Conservation (phyloP, 2,329 filamentous ascomycete species). For the Trichophyton verrucosum region DNA sequence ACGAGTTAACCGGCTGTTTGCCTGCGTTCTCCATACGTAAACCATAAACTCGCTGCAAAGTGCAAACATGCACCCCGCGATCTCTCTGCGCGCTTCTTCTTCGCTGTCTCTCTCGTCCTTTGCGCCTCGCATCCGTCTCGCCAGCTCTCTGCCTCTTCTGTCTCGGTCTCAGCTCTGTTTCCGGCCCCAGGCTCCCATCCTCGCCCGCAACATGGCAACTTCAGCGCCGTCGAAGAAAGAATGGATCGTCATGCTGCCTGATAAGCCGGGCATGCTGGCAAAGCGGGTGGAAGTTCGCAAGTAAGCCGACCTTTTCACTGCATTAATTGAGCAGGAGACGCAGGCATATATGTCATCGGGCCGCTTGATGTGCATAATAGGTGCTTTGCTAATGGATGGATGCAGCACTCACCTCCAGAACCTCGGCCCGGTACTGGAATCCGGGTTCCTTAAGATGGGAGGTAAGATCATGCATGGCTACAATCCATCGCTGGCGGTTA, state of each 20-base stretch:
- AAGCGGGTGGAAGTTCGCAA: constrained; percentile 45
- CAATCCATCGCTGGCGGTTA: neutral
- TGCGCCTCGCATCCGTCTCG: neutral
- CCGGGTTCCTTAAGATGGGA: constrained; percentile 51
- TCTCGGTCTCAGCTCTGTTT: neutral
- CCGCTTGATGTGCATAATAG: too few species aligned
- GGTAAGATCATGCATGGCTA: constrained; percentile 31
- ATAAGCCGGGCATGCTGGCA: constrained; percentile 47
- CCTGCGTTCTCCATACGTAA: neutral
- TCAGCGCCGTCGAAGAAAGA: constrained; percentile 28
- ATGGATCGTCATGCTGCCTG: constrained; percentile 58
- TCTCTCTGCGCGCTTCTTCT: neutral
- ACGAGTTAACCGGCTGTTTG: too few species aligned
- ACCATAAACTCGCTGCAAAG: neutral
- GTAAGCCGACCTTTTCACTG: constrained; percentile 16
- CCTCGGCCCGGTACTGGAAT: constrained; percentile 41
- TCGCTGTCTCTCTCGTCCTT: neutral
- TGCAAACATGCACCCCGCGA: constrained; percentile 5
- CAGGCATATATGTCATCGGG: too few species aligned
- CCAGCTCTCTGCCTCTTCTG: neutral
- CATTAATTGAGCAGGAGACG: too few species aligned
- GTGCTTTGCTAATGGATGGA: too few species aligned
- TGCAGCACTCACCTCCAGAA: constrained; percentile 45
- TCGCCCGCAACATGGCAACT: constrained; percentile 7
- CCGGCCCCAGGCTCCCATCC: neutral